A percentile compares a stretch with the other conserved stretches of the same genome.
These are phyloP conservation scores for Rubus idaeus DNA, from an alignment of 306 rosid species.

Conservation along the genomic window DNA sequence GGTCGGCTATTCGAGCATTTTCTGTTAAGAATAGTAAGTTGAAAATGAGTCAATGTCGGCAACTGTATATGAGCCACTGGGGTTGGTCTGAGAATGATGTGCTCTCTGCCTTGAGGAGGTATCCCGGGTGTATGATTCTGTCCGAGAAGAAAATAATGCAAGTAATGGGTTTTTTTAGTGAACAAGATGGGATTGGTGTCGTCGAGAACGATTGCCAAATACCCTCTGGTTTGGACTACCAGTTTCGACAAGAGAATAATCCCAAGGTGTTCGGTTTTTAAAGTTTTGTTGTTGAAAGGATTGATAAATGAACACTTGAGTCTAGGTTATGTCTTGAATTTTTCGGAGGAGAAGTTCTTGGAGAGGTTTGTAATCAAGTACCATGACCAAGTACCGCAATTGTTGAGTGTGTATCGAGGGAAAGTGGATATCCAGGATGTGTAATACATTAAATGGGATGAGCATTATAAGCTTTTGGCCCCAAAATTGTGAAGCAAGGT, in stretches of 20 bases:
- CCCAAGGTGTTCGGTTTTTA: conserved; percentile 39
- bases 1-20: conserved; percentile 27
- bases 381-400: not conserved
- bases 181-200: conserved; percentile 28
- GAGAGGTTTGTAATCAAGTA: conserved; percentile 19
- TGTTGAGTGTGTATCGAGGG: conserved; percentile 22
- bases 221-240: not conserved
- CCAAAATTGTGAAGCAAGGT: too few relatives aligned
- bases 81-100: conserved; percentile 49
- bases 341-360: conserved; percentile 19
- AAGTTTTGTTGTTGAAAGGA: conserved; percentile 28
- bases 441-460: not conserved
- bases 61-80: conserved; percentile 39
- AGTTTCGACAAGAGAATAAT: conserved; percentile 42
- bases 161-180: conserved; percentile 38
- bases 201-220: conserved; percentile 18
- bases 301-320: conserved; percentile 8
- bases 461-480: not conserved
- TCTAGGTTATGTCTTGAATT: not conserved
- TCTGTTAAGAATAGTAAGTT: not conserved
- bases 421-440: not conserved
- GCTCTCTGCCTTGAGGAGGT: conserved; percentile 29
- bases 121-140: conserved; percentile 31
- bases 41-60: conserved; percentile 28
- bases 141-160: conserved; percentile 34